phyloP scores from a whole-genome alignment of 352 stramenopile genomes.

The Phytophthora podocarpi region DNA sequence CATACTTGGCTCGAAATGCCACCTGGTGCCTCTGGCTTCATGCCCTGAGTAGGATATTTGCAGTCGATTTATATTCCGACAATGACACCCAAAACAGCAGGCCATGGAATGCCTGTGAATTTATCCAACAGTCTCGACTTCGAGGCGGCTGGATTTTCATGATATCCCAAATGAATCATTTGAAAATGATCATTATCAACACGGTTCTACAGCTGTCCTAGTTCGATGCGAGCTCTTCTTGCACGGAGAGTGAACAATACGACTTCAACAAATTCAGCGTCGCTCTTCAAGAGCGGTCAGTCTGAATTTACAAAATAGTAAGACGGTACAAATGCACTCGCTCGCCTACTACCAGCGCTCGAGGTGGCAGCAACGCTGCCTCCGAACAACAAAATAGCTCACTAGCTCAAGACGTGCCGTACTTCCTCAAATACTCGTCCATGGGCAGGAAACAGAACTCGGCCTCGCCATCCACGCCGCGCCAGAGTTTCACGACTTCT shows the following conservation, averaged over 20 bases:
- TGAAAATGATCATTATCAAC: conserved; percentile 9
- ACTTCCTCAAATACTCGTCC: conserved; percentile 74
- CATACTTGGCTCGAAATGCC: conserved; percentile 25
- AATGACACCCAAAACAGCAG: too few species aligned
- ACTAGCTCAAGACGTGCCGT: conserved; percentile 42
- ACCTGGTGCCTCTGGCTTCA: conserved; percentile 30
- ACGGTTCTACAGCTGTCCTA: neutral
- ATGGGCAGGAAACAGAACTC: conserved; percentile 84
- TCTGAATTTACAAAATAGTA: conserved; percentile 26
- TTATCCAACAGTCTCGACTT: conserved; percentile 2
- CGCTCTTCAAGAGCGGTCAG: neutral
- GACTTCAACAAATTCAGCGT: conserved; percentile 8
- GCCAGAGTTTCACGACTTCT: conserved; percentile 80
- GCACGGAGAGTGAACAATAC: neutral
- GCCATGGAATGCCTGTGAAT: neutral
- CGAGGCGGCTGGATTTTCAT: neutral
- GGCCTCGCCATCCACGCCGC: conserved; percentile 66
- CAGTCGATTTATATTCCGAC: too few species aligned
- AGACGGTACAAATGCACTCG: conserved; percentile 23
- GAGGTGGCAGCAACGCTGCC: conserved; percentile 18
- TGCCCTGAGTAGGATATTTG: neutral
- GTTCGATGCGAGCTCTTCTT: neutral
- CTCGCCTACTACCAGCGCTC: conserved; percentile 8
- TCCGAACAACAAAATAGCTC: conserved; percentile 33
- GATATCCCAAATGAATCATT: neutral